Percentiles rank a stretch among this genome's conserved stretches.
phyloP scores from a whole-genome alignment of 768 basidiomycete species.

The Amanita rubescens region DNA sequence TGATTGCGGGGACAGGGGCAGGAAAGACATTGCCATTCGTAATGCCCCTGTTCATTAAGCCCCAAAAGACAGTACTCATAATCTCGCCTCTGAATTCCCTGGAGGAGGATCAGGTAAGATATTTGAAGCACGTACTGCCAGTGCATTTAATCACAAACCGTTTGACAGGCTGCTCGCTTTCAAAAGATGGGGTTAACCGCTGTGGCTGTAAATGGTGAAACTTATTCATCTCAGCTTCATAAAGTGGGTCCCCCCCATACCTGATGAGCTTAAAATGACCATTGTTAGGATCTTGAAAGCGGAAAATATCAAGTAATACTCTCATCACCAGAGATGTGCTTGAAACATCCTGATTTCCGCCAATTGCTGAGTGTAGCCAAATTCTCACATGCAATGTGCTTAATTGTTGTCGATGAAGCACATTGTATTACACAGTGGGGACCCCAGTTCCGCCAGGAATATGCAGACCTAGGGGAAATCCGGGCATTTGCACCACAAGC shows the following conservation, averaged over 20 bases:
- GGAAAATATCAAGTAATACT: slow-evolving; percentile 20
- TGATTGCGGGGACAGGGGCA: slow-evolving; percentile 28
- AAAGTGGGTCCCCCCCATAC: slow-evolving; percentile 19
- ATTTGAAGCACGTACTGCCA: slow-evolving; percentile 1
- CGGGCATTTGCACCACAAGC: slow-evolving; percentile 23
- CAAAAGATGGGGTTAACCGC: slow-evolving; percentile 21
- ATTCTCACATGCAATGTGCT: slow-evolving; percentile 16
- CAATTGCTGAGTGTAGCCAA: slow-evolving; percentile 14
- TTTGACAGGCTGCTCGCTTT: slow-evolving; percentile 19
- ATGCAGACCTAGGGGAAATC: slow-evolving; percentile 20
- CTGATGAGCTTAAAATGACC: background rate
- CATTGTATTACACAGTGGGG: slow-evolving; percentile 19
- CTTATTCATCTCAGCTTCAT: slow-evolving; percentile 19
- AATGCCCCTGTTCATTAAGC: slow-evolving; percentile 20
- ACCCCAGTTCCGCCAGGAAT: slow-evolving; percentile 25
- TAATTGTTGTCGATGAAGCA: slow-evolving; percentile 26
- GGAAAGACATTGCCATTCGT: slow-evolving; percentile 33
- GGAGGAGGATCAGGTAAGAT: too few species aligned
- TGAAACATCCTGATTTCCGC: slow-evolving; percentile 23
- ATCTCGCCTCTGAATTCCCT: too few species aligned
- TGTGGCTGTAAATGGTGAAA: slow-evolving; percentile 29
- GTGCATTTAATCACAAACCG: slow-evolving; percentile 9
- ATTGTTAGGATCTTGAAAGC: background rate
- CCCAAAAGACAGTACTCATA: slow-evolving; percentile 9
- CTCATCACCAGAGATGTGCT: slow-evolving; percentile 9